phyloP scores from a whole-genome alignment of 2,329 filamentous ascomycete genomes.

The Ascochyta viciae-villosae region DNA sequence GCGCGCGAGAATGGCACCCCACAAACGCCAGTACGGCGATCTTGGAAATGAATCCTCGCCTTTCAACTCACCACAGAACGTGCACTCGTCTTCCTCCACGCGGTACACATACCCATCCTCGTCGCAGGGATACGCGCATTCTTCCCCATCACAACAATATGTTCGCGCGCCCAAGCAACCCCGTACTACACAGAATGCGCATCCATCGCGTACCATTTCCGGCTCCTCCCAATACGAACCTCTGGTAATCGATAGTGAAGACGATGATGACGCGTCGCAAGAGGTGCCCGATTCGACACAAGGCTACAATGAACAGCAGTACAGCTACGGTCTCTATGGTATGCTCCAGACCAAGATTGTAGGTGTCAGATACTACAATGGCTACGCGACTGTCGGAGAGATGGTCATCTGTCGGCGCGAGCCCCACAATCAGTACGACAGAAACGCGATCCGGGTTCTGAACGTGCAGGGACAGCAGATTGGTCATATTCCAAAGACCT shows the following conservation, averaged over 20 bases:
- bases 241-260: slow-evolving; percentile 36
- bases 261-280: slow-evolving; percentile 39
- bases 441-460: slow-evolving; percentile 78
- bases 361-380: slow-evolving; percentile 56
- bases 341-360: slow-evolving; percentile 63
- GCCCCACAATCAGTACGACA: slow-evolving; percentile 63
- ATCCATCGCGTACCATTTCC: slow-evolving; percentile 16
- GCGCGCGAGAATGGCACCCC: slow-evolving; percentile 15
- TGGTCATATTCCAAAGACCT: slow-evolving; percentile 73
- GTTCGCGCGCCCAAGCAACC: slow-evolving; percentile 35
- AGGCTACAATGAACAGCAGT: slow-evolving; percentile 31
- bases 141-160: slow-evolving; percentile 11
- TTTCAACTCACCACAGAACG: slow-evolving; percentile 32
- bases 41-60: slow-evolving; percentile 9
- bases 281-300: slow-evolving; percentile 39
- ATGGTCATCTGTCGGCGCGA: slow-evolving; percentile 61
- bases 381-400: slow-evolving; percentile 46
- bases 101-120: slow-evolving; percentile 25
- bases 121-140: slow-evolving; percentile 15
- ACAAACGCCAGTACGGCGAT: slow-evolving; percentile 18
- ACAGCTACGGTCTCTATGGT: slow-evolving; percentile 41
- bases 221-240: slow-evolving; percentile 39
- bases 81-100: slow-evolving; percentile 24
- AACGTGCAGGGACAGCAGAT: slow-evolving; percentile 80
- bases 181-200: slow-evolving; percentile 25